Conservation (phyloP, 1,139 yeast genomes). For the Debaryomyces subglobosus region DNA sequence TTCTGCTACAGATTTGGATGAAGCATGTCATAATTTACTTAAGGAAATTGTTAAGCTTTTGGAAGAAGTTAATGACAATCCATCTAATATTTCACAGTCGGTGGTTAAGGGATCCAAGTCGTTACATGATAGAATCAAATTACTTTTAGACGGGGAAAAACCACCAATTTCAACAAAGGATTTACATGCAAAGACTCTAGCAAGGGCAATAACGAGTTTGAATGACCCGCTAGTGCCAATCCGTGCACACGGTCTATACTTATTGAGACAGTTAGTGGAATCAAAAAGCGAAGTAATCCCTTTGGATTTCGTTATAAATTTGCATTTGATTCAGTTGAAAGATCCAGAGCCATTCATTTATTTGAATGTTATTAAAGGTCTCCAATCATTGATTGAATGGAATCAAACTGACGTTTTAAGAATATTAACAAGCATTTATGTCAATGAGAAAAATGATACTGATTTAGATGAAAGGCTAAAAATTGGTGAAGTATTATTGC, state of each 20-base stretch:
- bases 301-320: conserved; percentile 55
- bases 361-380: conserved; percentile 78
- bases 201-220: conserved; percentile 65
- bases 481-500: conserved; percentile 77
- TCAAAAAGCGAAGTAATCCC: conserved; percentile 53
- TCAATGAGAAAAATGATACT: conserved; percentile 26
- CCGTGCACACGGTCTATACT: conserved; percentile 80
- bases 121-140: conserved; percentile 32
- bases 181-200: conserved; percentile 28
- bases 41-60: conserved; percentile 31
- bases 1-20: conserved; percentile 28
- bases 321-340: conserved; percentile 66
- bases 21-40: conserved; percentile 25
- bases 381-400: conserved; percentile 58
- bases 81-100: conserved; percentile 1
- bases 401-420: conserved; percentile 44
- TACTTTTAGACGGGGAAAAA: conserved; percentile 30
- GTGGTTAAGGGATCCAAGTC: conserved; percentile 27
- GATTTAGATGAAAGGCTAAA: conserved; percentile 68
- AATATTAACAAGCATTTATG: conserved; percentile 46
- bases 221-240: conserved; percentile 83
- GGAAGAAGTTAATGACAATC: conserved; percentile 16
- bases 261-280: conserved; percentile 61
- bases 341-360: conserved; percentile 89
- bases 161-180: conserved; percentile 15